Conservation (phyloP, 208 protist species). For the Tritrichomonas foetus region DNA sequence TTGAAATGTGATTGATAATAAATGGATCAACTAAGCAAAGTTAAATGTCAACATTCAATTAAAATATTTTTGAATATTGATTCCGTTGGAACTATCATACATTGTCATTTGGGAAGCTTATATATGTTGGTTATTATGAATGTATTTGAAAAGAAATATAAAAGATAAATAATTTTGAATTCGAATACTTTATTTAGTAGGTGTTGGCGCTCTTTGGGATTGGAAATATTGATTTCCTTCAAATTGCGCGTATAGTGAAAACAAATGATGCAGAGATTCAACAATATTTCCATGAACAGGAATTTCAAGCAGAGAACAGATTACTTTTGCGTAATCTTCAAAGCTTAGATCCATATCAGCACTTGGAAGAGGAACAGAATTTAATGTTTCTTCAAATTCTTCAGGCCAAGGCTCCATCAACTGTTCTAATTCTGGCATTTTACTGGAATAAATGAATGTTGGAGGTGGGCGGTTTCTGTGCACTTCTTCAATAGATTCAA, state of each 20-base stretch:
- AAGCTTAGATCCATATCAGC: conserved; percentile 80
- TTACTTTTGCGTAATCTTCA: conserved; percentile 76
- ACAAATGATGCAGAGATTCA: conserved; percentile 91
- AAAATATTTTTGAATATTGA: too few species aligned
- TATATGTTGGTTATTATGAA: too few species aligned
- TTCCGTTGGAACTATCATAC: too few species aligned
- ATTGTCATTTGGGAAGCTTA: too few species aligned
- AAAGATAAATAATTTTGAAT: too few species aligned
- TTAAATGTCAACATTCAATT: too few species aligned
- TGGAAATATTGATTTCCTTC: conserved; percentile 52
- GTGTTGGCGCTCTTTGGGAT: neutral
- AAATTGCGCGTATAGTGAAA: conserved; percentile 90
- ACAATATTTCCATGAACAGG: conserved; percentile 81
- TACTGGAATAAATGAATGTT: neutral
- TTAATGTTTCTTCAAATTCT: conserved; percentile 83
- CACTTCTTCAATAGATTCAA: neutral
- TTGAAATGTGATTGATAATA: too few species aligned
- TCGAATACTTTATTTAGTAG: too few species aligned
- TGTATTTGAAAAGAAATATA: too few species aligned
- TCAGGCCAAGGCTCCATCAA: conserved; percentile 71
- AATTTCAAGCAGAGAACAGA: conserved; percentile 88
- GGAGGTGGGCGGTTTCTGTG: neutral
- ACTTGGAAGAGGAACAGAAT: conserved; percentile 70
- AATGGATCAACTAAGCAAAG: too few species aligned
- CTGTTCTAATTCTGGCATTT: conserved; percentile 35